Evolutionary conservation across 331 rosid species (phyloP).

Genomic region (Pyracantha coccinea): DNA sequence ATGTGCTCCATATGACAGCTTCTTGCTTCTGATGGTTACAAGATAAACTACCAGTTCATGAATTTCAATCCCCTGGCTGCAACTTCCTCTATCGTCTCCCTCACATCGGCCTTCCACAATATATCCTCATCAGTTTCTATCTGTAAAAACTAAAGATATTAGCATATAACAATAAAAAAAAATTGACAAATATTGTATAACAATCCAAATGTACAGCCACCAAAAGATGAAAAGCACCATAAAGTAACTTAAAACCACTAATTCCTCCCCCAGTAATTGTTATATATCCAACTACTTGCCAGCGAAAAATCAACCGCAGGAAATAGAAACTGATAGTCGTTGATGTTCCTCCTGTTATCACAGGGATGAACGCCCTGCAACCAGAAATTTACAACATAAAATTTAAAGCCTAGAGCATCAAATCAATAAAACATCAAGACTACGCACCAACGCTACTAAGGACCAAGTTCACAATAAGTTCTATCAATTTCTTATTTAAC

Average conservation of each 20-base stretch:
- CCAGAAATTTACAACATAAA: conserved; percentile 5
- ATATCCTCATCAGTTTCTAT: conserved; percentile 36
- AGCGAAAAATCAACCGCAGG: conserved; percentile 43
- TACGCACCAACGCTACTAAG: not conserved
- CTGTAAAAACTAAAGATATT: conserved; percentile 6
- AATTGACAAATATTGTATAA: not conserved
- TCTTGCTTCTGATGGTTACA: not conserved
- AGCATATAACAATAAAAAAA: too few species aligned
- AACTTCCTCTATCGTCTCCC: conserved; percentile 38
- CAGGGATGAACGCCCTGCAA: conserved; percentile 47
- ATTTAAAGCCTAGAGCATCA: not conserved
- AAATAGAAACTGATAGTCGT: conserved; percentile 33
- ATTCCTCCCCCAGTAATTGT: not conserved
- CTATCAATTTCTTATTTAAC: not conserved
- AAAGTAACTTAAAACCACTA: not conserved
- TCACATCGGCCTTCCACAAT: conserved; percentile 33
- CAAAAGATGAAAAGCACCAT: not conserved
- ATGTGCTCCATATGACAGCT: not conserved
- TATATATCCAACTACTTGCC: conserved; percentile 23
- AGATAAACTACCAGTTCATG: conserved; percentile 26
- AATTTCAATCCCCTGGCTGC: conserved; percentile 36
- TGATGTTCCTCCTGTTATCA: conserved; percentile 30
- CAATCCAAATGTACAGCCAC: not conserved
- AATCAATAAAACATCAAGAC: not conserved
- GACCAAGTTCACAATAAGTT: not conserved